Evolutionary conservation across 106 monocot genomes (phyloP).

Genomic region (Allium fistulosum): DNA sequence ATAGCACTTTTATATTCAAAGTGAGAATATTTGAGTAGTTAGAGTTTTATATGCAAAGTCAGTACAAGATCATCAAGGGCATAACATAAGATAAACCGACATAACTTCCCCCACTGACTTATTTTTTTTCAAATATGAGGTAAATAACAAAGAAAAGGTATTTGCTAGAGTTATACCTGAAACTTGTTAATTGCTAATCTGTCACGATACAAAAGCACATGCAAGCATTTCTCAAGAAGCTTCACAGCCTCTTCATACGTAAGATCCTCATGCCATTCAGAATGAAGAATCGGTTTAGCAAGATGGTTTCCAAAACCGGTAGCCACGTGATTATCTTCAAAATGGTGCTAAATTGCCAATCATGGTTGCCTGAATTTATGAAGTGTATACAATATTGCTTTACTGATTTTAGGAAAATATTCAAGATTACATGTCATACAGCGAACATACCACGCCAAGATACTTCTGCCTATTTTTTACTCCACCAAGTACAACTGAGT

Average conservation of each 20-base stretch:
- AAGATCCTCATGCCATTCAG: slow-evolving; percentile 71
- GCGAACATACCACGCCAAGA: slow-evolving; percentile 50
- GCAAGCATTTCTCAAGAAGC: slow-evolving; percentile 72
- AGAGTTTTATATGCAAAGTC: too few relatives aligned
- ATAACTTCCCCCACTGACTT: too few relatives aligned
- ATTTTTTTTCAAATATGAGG: too few relatives aligned
- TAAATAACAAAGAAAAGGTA: too few relatives aligned
- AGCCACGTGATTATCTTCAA: slow-evolving; percentile 77
- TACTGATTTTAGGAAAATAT: background rate
- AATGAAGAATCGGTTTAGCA: slow-evolving; percentile 59
- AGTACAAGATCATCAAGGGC: too few relatives aligned
- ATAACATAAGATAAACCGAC: too few relatives aligned
- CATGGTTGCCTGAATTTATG: slow-evolving; percentile 51
- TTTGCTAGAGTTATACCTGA: slow-evolving; percentile 25
- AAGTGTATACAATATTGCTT: background rate
- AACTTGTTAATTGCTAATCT: slow-evolving; percentile 80
- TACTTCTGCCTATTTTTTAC: slow-evolving; percentile 77
- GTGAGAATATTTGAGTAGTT: too few relatives aligned
- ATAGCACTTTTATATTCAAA: too few relatives aligned
- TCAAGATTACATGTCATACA: too few relatives aligned
- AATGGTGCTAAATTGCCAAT: slow-evolving; percentile 79
- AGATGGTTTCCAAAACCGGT: slow-evolving; percentile 88
- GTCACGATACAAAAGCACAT: slow-evolving; percentile 63
- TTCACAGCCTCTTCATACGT: slow-evolving; percentile 84
- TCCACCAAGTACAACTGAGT: slow-evolving; percentile 76